phyloP scores from a whole-genome alignment of 1,284 basidiomycete genomes.

The Fomitiporia mediterranea region DNA sequence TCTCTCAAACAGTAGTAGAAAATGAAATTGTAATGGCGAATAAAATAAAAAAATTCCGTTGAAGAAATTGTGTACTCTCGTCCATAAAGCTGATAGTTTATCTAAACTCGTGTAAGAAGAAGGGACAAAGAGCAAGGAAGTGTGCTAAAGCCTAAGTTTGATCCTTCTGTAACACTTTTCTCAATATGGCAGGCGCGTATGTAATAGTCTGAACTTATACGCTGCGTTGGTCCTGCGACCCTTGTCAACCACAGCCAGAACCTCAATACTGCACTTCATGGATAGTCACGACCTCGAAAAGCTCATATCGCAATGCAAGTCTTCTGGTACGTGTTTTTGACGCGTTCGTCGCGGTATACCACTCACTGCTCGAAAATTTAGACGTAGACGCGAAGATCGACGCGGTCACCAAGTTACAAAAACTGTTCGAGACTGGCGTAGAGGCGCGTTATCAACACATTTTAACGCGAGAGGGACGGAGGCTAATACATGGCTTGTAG shows the following conservation, averaged over 20 bases:
- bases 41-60: too few relatives aligned
- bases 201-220: background rate
- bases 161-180: too few relatives aligned
- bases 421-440: constrained; percentile 60
- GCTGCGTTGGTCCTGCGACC: background rate
- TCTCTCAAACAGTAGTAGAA: too few relatives aligned
- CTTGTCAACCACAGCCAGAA: too few relatives aligned
- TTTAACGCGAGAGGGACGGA: background rate
- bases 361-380: constrained; percentile 27
- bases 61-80: too few relatives aligned
- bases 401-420: constrained; percentile 70
- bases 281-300: constrained; percentile 52
- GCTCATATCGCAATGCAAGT: constrained; percentile 65
- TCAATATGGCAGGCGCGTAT: background rate
- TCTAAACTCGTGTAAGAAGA: too few relatives aligned
- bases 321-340: constrained; percentile 46
- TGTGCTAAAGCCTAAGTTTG: too few relatives aligned
- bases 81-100: too few relatives aligned
- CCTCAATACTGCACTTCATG: too few relatives aligned
- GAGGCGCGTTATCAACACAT: constrained; percentile 45
- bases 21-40: too few relatives aligned
- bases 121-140: too few relatives aligned
- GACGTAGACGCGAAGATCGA: constrained; percentile 78
- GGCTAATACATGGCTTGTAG: constrained; percentile 35
- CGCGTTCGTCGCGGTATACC: constrained; percentile 18